A percentile compares a stretch with the other conserved stretches of the same genome.
These are phyloP conservation scores for Tuber aestivum DNA, from an alignment of 495 filamentous ascomycete species.

Conservation along the genomic window DNA sequence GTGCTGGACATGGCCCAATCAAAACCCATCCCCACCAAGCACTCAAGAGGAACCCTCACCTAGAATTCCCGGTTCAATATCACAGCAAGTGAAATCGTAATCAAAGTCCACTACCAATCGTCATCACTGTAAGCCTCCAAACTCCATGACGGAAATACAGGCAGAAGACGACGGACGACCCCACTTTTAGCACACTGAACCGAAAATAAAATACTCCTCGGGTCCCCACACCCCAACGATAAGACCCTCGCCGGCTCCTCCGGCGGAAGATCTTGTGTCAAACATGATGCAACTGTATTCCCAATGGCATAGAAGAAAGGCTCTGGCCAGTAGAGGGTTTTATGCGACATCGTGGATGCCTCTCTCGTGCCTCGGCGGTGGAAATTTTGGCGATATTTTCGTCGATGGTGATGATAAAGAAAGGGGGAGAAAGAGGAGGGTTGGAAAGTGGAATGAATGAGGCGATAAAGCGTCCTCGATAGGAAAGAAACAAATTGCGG, in stretches of 20 bases:
- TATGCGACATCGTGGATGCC: slow-evolving; percentile 24
- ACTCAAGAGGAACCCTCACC: slow-evolving; percentile 43
- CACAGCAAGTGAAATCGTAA: slow-evolving; percentile 50
- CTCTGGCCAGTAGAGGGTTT: slow-evolving; percentile 16
- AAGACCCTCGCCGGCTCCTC: slow-evolving; percentile 50
- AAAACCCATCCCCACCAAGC: background rate
- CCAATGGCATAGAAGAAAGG: slow-evolving; percentile 49
- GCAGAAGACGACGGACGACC: slow-evolving; percentile 1
- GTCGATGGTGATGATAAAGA: background rate
- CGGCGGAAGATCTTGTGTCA: slow-evolving; percentile 49
- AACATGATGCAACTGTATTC: slow-evolving; percentile 50
- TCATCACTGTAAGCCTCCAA: slow-evolving; percentile 5
- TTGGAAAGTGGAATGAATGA: background rate
- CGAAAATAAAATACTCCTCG: slow-evolving; percentile 51
- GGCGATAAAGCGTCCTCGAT: background rate
- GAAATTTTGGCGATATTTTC: background rate
- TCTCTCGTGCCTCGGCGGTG: background rate
- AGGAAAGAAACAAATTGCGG: background rate
- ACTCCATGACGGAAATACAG: background rate
- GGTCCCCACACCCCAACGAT: slow-evolving; percentile 52
- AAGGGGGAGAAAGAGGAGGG: background rate
- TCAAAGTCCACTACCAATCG: slow-evolving; percentile 14
- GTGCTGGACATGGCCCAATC: slow-evolving; percentile 42
- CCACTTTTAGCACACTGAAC: slow-evolving; percentile 20
- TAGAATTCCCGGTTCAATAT: slow-evolving; percentile 48